Conservation (phyloP, 2,329 filamentous ascomycete species). For the Ophiostoma tasmaniense region DNA sequence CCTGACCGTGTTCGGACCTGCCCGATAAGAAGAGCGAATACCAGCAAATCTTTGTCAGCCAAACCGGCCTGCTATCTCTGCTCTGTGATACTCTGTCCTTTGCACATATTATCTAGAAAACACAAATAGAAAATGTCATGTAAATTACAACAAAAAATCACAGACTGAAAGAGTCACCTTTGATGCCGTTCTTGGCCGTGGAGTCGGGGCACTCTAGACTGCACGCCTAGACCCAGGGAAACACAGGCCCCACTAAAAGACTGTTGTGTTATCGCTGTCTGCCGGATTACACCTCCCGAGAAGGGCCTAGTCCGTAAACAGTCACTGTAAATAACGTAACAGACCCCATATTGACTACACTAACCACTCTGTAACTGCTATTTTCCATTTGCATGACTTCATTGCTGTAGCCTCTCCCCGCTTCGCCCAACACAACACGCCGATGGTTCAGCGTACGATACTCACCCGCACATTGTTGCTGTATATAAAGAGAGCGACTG, state of each 20-base stretch:
- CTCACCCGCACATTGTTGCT: not conserved
- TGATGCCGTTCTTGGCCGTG: not conserved
- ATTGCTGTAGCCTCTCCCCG: not conserved
- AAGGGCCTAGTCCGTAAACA: slow-evolving; percentile 11
- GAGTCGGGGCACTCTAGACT: not conserved
- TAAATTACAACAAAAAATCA: not conserved
- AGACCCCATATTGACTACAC: slow-evolving; percentile 4
- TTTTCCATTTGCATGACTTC: slow-evolving; percentile 5
- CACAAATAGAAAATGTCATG: not conserved
- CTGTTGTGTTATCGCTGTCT: not conserved
- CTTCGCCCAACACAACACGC: not conserved
- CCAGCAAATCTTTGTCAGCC: not conserved
- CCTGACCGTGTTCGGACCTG: not conserved
- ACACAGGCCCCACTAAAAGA: not conserved
- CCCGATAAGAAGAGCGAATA: too few relatives aligned
- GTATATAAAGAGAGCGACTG: not conserved
- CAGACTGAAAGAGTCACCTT: not conserved
- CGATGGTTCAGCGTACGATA: not conserved
- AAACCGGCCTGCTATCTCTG: too few relatives aligned
- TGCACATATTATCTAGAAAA: not conserved
- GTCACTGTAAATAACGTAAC: slow-evolving; percentile 15
- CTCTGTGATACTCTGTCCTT: too few relatives aligned
- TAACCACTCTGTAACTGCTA: not conserved
- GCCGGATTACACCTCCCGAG: not conserved
- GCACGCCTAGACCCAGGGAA: not conserved